These are phyloP conservation scores for Ganoderma resinaceum DNA, from an alignment of 1,284 basidiomycete genomes.

Conservation along the genomic window DNA sequence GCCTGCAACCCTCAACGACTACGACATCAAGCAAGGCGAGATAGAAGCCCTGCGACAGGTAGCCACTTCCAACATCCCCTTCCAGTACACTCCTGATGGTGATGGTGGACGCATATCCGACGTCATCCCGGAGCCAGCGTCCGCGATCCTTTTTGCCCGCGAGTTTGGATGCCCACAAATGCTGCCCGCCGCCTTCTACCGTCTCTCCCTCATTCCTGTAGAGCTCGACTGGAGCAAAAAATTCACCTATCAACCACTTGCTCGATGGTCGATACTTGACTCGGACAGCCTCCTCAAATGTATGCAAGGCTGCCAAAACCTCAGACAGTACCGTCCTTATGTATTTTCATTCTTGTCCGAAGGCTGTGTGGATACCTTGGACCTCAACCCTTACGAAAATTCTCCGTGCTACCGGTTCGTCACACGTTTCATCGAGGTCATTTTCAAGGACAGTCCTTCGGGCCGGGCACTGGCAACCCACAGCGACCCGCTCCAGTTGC, in stretches of 20 bases:
- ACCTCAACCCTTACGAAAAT: neutral
- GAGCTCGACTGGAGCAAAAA: neutral
- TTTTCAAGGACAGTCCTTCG: neutral
- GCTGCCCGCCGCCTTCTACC: neutral
- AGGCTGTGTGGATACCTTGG: neutral
- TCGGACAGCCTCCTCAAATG: neutral
- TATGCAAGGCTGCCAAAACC: neutral
- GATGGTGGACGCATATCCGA: neutral
- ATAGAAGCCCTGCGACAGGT: neutral
- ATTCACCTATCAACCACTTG: neutral
- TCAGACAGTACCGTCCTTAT: neutral
- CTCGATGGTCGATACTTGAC: neutral
- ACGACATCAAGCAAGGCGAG: neutral
- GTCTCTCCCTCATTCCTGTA: neutral
- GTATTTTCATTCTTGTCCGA: neutral
- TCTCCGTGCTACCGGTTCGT: neutral
- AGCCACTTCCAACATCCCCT: too few species aligned
- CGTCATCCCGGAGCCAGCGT: neutral
- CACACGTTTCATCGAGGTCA: neutral
- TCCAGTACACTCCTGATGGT: neutral
- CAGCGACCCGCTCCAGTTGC: neutral
- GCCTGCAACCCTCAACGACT: neutral
- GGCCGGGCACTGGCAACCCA: too few species aligned
- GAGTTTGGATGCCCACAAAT: neutral
- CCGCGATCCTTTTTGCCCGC: neutral